Conservation (phyloP, 768 basidiomycete genomes). For the Roridomyces roridus region DNA sequence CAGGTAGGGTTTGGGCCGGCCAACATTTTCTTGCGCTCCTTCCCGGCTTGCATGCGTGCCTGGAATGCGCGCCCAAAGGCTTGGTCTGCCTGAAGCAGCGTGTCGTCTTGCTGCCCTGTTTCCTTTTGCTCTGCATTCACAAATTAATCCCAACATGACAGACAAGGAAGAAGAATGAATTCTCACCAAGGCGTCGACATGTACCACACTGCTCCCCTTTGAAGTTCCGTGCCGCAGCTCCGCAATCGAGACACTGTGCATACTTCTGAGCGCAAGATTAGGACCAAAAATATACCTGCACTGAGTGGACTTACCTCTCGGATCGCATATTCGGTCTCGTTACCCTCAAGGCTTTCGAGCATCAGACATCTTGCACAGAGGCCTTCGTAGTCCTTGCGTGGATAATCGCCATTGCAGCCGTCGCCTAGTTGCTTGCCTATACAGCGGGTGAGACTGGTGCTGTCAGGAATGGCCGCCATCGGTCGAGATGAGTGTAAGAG, state of each 20-base stretch:
- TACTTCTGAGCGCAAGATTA: background rate
- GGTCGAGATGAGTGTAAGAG: too few species aligned
- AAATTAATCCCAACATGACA: too few species aligned
- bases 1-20: background rate
- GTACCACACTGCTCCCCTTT: background rate
- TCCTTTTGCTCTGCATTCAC: background rate
- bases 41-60: background rate
- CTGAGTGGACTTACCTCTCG: background rate
- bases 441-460: background rate
- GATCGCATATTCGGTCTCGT: background rate
- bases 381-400: background rate
- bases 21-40: background rate
- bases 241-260: background rate
- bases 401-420: constrained; percentile 1
- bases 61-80: background rate
- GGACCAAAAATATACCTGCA: background rate
- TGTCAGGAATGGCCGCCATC: too few species aligned
- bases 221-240: background rate
- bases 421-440: background rate
- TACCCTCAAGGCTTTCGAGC: background rate
- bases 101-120: background rate
- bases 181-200: background rate
- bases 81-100: background rate
- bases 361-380: constrained; percentile 4
- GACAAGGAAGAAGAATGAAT: background rate